Base-by-base conservation (phyloP, 2,329 filamentous ascomycete species). In the Exophiala calicioides region DNA sequence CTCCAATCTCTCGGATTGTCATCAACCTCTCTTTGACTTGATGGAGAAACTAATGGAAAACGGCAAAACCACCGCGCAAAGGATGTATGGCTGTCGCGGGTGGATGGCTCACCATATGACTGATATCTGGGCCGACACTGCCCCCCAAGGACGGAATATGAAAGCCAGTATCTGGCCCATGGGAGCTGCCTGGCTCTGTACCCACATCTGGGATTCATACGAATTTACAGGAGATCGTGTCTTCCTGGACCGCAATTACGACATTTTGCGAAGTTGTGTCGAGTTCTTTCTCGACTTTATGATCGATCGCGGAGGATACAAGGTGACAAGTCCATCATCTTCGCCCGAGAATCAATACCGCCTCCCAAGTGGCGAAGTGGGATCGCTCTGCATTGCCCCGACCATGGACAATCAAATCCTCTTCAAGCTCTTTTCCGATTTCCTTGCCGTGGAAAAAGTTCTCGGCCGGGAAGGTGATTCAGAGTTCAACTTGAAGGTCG, bases 61-160 rank as follows among this genome's bases (percentile, higher is more conserved):
- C n/a, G n/a, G n/a, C n/a, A n/a, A n/a, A n/a, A n/a, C n/a, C n/a
- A 80, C 78, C 0, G 79, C 80, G 0, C 57, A 65, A 20, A 58
- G 78, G 2, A 63, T 82, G 21, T 82, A 82, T 52, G 69, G 70
- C 27, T 76, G 72, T 5, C 62, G 67, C 0, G 80, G 79, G 1
- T 82, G 77, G 75, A 73, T 80, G 0, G 68, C 72, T 0, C 78
- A 81, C 50, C 71, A 78, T 47, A 77, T 79, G 57, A 74, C 79
- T 52, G 81, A 82, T 54, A 75, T 78, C 2, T 82, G 79, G 52
- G 79, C 78, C 0, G 73, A 79, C 46, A 79, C 77, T 0, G 76
- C 65, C 0, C 74, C 76, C 58, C 74, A 75, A 35, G 67, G 68
- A 33, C 64, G 67, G 18, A 69, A 70, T 26, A 60, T 65, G 26